Evolutionary conservation across 495 filamentous ascomycete species (phyloP), one percentile per base, ranked within the genome.

Genomic region (Xylaria longipes): DNA sequence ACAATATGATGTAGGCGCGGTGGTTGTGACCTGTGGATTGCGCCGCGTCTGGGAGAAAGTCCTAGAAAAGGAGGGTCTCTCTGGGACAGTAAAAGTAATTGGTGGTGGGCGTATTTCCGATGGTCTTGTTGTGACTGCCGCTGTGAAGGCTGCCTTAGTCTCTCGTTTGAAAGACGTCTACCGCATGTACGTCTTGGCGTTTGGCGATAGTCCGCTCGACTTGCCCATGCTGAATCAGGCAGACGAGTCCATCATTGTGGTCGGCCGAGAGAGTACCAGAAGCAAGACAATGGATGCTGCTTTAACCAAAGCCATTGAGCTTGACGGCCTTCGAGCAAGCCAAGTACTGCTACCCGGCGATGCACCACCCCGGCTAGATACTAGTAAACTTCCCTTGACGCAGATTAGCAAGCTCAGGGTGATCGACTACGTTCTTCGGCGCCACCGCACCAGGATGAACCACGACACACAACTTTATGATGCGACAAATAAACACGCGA

Each of bases 191-290:
- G 85, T 90, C 29, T 88, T 84, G 78, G 90, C 89, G 0, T 89
- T 92, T 74, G 89, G 91, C 66, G 89, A 91, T 72, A 89, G 89
- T 75, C 82, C 83, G 1, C 68, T 91, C 39, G 90, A 92, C 75
- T 35, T 92, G 31, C 76, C 79, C 20, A 92, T 92, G 90, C 64
- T 91, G 29, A 65, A 35, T 5, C 73, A 79, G 57, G 89, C 90
- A 37, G 74, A 92, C 75, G 69, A 86, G 70, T 88, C 89, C 33
- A 74, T 91, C 41, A 81, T 92, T 20, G 85, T 92, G 1, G 88
- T 89, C 29, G 88, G 89, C 29, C 76, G 86, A 7, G 77, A 86
- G 74, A 22, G 75, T 0, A 72, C 65, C 2, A 83, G 89, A 67
- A 92, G 89, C 78, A 85, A 81, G 68, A 82, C 78, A 0, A 92